Base-by-base conservation (phyloP, 2,329 filamentous ascomycete species). In the Claviceps capensis region DNA sequence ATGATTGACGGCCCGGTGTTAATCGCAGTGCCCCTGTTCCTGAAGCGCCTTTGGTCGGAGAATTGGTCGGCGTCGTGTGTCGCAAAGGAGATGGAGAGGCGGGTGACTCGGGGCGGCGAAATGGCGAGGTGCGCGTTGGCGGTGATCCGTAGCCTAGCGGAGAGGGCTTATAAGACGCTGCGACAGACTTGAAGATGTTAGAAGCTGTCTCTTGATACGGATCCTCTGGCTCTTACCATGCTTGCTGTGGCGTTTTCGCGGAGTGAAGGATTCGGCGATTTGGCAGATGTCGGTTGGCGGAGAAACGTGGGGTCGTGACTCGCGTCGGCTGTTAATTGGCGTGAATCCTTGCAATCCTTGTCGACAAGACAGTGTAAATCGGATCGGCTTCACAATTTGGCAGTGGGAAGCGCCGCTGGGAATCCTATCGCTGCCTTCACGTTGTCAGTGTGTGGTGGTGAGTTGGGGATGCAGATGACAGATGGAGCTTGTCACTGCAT, bases 61-160 rank as follows among this genome's bases (percentile, higher is more conserved):
- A 82, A 48, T 75, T 72, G 42, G 76, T 77, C 4, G 85, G 81
- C 2, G 82, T 85, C 8, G 78, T 78, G 56, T 83, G 76, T 59
- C 82, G 77, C 52, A 86, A 67, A 26, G 77, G 69, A 37, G 79
- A 84, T 2, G 85, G 82, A 9, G 85, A 86, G 23, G 78, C 75
- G 19, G 81, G 78, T 19, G 79, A 81, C 58, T 80, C 78, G 50
- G 78, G 73, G 58, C 80, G 69, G 53, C 80, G 76, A 63, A 84
- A 84, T 13, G 81, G 81, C 49, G 81, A 84, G 61, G 71, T 77
- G 64, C 86, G 80, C 17, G 64, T 62, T 19, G 67, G 65, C 59
- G 80, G 77, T 47, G 85, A 83, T 57, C 82, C 82, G 68, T 85
- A 86, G 54, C 83, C 83, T 55, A 87, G 69, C 51, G 82, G 82